A percentile compares a stretch with the other conserved stretches of the same genome.
phyloP scores from a whole-genome alignment of 2,329 filamentous ascomycete species.

The Trichoderma harzianum region DNA sequence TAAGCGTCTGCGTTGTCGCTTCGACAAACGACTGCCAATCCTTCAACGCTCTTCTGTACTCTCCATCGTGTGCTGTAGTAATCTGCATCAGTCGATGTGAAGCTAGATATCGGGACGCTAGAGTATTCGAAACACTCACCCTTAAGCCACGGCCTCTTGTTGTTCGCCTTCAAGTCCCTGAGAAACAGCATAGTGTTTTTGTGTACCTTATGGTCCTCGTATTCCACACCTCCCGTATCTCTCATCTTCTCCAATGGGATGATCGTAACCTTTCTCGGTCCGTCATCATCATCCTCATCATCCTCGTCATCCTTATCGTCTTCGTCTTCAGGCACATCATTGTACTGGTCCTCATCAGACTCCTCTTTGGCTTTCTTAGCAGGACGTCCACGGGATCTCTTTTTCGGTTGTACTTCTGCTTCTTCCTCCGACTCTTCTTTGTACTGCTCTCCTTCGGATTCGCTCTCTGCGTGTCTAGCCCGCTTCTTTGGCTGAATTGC shows the following conservation, averaged over 20 bases:
- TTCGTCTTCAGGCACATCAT: slow-evolving; percentile 25
- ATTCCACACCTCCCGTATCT: slow-evolving; percentile 38
- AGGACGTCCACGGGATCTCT: slow-evolving; percentile 23
- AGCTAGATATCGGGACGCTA: no score
- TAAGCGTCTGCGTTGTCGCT: slow-evolving; percentile 65
- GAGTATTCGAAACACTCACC: slow-evolving; percentile 34
- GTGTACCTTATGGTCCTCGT: slow-evolving; percentile 52
- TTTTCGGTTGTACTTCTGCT: slow-evolving; percentile 28
- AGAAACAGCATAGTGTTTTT: slow-evolving; percentile 58
- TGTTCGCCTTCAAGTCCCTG: slow-evolving; percentile 57
- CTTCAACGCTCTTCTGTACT: slow-evolving; percentile 73
- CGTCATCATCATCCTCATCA: slow-evolving; percentile 36
- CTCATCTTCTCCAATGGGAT: slow-evolving; percentile 37
- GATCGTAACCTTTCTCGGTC: slow-evolving; percentile 34
- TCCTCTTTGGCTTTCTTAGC: slow-evolving; percentile 23
- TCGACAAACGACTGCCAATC: slow-evolving; percentile 82
- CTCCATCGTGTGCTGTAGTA: slow-evolving; percentile 66
- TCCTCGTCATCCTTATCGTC: slow-evolving; percentile 26
- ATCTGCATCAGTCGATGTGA: not conserved
- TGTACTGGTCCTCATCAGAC: slow-evolving; percentile 24
- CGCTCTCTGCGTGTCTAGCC: slow-evolving; percentile 21
- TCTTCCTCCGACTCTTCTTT: slow-evolving; percentile 22
- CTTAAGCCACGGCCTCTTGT: slow-evolving; percentile 57
- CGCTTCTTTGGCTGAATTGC: slow-evolving; percentile 26
- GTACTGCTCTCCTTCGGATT: slow-evolving; percentile 24